A percentile compares a stretch with the other conserved stretches of the same genome.
Conservation (phyloP, 306 rosid species). For the Gastrolobium villosum region DNA sequence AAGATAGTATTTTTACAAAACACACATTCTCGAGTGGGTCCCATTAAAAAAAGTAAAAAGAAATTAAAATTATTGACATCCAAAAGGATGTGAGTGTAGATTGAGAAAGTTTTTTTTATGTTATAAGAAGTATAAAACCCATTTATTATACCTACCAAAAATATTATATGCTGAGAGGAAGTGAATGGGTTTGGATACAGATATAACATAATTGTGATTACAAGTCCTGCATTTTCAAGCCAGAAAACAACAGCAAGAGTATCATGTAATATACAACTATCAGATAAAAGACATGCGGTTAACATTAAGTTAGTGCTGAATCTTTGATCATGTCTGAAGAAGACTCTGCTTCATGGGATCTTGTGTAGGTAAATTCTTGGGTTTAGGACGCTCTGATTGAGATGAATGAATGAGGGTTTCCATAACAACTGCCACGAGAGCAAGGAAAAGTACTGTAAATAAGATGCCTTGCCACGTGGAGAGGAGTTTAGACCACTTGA, state of each 20-base stretch:
- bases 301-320: not conserved
- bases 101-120: too few relatives aligned
- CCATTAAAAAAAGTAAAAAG: too few relatives aligned
- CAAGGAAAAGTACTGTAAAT: slow-evolving; percentile 55
- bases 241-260: not conserved
- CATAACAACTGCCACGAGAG: slow-evolving; percentile 63
- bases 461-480: slow-evolving; percentile 80
- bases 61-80: too few relatives aligned
- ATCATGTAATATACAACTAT: slow-evolving; percentile 11
- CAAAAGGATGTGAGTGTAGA: too few relatives aligned
- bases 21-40: too few relatives aligned
- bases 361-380: slow-evolving; percentile 47
- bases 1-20: too few relatives aligned
- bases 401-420: slow-evolving; percentile 77
- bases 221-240: slow-evolving; percentile 30
- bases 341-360: slow-evolving; percentile 63
- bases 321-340: slow-evolving; percentile 55
- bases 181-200: not conserved
- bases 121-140: too few relatives aligned
- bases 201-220: not conserved
- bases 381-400: slow-evolving; percentile 61
- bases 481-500: slow-evolving; percentile 64
- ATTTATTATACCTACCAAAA: too few relatives aligned
- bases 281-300: not conserved
- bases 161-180: too few relatives aligned